Evolutionary conservation across 148 eudicot genomes (phyloP), one percentile per base, ranked within the genome.

Genomic region (Nyssa sinensis): DNA sequence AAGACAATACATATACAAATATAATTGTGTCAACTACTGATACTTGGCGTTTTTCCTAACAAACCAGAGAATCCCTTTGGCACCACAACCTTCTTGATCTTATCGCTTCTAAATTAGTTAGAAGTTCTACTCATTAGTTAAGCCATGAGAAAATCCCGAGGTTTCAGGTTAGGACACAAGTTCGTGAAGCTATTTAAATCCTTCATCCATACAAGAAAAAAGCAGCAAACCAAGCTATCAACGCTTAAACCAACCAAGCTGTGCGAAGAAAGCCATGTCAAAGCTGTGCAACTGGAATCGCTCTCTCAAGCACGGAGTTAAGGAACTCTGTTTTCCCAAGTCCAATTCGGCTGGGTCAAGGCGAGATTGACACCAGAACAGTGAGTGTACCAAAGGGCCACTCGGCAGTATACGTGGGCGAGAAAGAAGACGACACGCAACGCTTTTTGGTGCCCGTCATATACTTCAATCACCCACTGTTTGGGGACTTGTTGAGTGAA

Each of bases 381-480:
- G 60, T 16, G 63, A 29, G 34, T 24, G 83, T 79, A 21, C 92
- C 92, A 7, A 88, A 88, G 68, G 92, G 92, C 8, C 81, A 83
- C 61, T 6, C 86, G 67, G 84, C 84, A 25, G 81, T 88, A 3
- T 84, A 84, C 66, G 88, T 88, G 35, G 84, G 87, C 5, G 73
- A 73, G 71, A 61, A 75, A 31, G 84, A 86, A 9, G 83, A 80
- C 13, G 84, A 73, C n/a, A 37, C 57, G 7, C 62, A 63, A 35
- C 72, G 88, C 33, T 76, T 86, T 24, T 51, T 87, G n/a, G 86
- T 89, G 30, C 93, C 93, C 0, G 81, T 87, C 27, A 30, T 84
- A 1, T 87, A 87, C 64, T 49, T 87, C 3, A 85, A 87, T 71
- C 93, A 89, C 75, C 93, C 93, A 1, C 74, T 89, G 35, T 89